A percentile compares a stretch with the other conserved stretches of the same genome.
Evolutionary conservation across 2,329 filamentous ascomycete genomes (phyloP).

Genomic region (Chalara sp.): DNA sequence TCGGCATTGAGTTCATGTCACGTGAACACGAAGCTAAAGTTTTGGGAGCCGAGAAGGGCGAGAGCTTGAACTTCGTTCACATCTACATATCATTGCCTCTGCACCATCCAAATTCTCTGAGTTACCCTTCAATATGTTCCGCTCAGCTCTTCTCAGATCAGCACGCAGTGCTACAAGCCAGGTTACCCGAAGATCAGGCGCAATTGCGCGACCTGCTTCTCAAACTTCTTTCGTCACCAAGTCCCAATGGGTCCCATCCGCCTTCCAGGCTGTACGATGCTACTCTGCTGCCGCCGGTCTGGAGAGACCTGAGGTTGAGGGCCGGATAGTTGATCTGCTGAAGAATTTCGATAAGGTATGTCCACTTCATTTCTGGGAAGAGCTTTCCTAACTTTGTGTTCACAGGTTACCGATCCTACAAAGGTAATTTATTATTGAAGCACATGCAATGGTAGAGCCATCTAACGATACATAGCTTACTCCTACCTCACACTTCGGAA

Average conservation of each 20-base stretch:
- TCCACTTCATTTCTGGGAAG: conserved; percentile 8
- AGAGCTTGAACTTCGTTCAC: conserved; percentile 6
- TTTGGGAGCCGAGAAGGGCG: not conserved
- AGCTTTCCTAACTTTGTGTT: not conserved
- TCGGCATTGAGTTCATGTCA: conserved; percentile 1
- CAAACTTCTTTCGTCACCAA: conserved; percentile 54
- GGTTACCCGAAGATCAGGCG: conserved; percentile 41
- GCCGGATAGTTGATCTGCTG: conserved; percentile 84
- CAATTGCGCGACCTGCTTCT: conserved; percentile 52
- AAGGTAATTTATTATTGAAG: conserved; percentile 41
- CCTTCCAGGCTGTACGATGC: conserved; percentile 66
- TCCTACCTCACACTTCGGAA: conserved; percentile 81
- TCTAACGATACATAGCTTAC: conserved; percentile 57
- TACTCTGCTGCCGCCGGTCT: conserved; percentile 81
- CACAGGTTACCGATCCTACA: conserved; percentile 58
- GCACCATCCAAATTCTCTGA: conserved; percentile 8
- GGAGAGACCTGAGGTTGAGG: conserved; percentile 78
- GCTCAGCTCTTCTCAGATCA: conserved; percentile 76
- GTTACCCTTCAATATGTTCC: conserved; percentile 65
- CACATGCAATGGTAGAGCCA: conserved; percentile 1
- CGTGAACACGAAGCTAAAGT: conserved; percentile 15
- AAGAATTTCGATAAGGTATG: conserved; percentile 95
- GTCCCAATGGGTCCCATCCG: conserved; percentile 55
- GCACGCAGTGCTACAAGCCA: conserved; percentile 47
- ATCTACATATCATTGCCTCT: conserved; percentile 10